Percentiles rank a stretch among this genome's conserved stretches.
These are phyloP conservation scores for Plasmodiophora brassicae DNA, from an alignment of 208 protist genomes.

Conservation along the genomic window DNA sequence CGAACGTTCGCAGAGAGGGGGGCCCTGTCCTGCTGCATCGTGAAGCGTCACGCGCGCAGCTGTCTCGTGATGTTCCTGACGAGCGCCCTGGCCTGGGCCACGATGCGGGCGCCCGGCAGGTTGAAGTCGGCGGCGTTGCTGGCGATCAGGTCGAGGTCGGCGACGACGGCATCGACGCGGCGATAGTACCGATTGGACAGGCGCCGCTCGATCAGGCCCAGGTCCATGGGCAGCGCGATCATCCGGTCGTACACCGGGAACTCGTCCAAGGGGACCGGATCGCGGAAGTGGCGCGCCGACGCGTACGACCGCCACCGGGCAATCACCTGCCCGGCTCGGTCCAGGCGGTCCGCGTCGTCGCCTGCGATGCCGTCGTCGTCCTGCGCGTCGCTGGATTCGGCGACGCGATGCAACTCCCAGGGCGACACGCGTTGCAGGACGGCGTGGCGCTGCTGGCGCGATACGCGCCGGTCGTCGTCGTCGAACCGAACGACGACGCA, in stretches of 20 bases:
- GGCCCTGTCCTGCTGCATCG: too few species aligned
- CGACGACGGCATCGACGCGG: neutral
- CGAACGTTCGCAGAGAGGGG: too few species aligned
- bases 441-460: neutral
- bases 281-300: neutral
- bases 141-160: neutral
- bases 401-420: neutral
- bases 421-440: neutral
- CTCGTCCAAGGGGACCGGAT: neutral
- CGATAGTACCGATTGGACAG: neutral
- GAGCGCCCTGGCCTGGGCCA: neutral
- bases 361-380: neutral
- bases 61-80: too few species aligned
- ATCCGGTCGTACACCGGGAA: neutral
- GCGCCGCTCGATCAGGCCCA: neutral
- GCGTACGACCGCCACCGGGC: neutral
- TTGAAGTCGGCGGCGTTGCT: neutral
- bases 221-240: neutral
- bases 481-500: neutral
- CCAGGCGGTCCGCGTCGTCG: too few species aligned
- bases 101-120: neutral
- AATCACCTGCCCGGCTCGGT: neutral
- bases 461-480: neutral
- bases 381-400: neutral
- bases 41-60: too few species aligned